A percentile compares a stretch with the other conserved stretches of the same genome.
Evolutionary conservation across 2,329 filamentous ascomycete species (phyloP).

Genomic region (Fusarium sarcochroum): DNA sequence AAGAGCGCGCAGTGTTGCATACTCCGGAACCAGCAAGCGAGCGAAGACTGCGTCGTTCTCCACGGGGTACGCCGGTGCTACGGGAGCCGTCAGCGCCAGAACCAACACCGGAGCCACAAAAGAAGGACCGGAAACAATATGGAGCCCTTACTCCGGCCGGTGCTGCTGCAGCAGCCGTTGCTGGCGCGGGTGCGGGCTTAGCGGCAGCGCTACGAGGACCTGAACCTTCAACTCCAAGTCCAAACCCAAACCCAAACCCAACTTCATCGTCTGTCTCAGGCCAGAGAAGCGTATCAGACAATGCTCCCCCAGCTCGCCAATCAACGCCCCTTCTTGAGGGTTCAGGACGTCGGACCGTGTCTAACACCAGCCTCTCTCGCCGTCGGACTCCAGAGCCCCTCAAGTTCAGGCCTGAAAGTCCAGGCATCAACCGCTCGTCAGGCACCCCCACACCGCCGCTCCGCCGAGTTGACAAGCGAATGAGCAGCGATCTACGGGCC

Average conservation of each 20-base stretch:
- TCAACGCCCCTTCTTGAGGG: slow-evolving; percentile 44
- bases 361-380: slow-evolving; percentile 68
- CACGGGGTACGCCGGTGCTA: slow-evolving; percentile 57
- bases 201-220: slow-evolving; percentile 33
- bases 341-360: slow-evolving; percentile 60
- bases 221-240: slow-evolving; percentile 16
- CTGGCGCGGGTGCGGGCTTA: slow-evolving; percentile 31
- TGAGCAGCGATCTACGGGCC: slow-evolving; percentile 79
- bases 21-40: slow-evolving; percentile 50
- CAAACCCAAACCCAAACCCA: slow-evolving; percentile 27
- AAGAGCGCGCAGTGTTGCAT: slow-evolving; percentile 40
- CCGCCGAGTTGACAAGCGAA: slow-evolving; percentile 75
- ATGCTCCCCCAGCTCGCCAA: slow-evolving; percentile 38
- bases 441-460: slow-evolving; percentile 75
- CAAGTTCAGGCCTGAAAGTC: slow-evolving; percentile 73
- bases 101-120: slow-evolving; percentile 62
- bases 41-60: slow-evolving; percentile 51
- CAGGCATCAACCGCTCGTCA: slow-evolving; percentile 61
- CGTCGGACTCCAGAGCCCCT: slow-evolving; percentile 68
- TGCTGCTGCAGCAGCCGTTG: slow-evolving; percentile 26
- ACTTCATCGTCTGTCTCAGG: slow-evolving; percentile 17
- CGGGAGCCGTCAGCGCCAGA: slow-evolving; percentile 55
- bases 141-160: slow-evolving; percentile 45
- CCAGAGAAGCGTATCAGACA: slow-evolving; percentile 58
- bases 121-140: slow-evolving; percentile 54